Conservation (phyloP, 1,139 yeast genomes). For the Hyphopichia burtonii region DNA sequence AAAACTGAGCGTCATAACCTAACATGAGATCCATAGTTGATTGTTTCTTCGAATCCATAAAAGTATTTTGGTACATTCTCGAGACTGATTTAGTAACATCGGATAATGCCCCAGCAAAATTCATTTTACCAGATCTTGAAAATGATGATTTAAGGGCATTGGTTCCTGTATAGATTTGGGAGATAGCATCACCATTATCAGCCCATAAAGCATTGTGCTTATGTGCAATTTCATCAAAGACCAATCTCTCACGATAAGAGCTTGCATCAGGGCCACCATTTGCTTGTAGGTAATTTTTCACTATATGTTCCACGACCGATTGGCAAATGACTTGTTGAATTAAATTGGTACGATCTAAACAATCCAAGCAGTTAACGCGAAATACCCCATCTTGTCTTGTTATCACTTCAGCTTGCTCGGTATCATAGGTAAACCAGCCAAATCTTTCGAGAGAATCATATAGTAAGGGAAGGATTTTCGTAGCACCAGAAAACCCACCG, state of each 20-base stretch:
- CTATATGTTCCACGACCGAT: slow-evolving; percentile 60
- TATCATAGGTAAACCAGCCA: slow-evolving; percentile 74
- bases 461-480: slow-evolving; percentile 63
- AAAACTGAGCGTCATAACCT: slow-evolving; percentile 73
- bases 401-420: slow-evolving; percentile 46
- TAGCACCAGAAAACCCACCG: slow-evolving; percentile 85
- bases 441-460: slow-evolving; percentile 68
- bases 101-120: slow-evolving; percentile 90
- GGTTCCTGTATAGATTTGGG: slow-evolving; percentile 96
- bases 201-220: slow-evolving; percentile 92
- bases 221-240: slow-evolving; percentile 48
- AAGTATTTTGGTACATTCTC: slow-evolving; percentile 92
- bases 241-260: slow-evolving; percentile 19
- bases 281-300: slow-evolving; percentile 45
- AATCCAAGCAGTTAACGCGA: slow-evolving; percentile 90
- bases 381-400: slow-evolving; percentile 87
- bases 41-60: slow-evolving; percentile 89
- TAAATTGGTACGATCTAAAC: slow-evolving; percentile 91
- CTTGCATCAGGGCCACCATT: slow-evolving; percentile 13
- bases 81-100: slow-evolving; percentile 96
- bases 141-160: slow-evolving; percentile 93
- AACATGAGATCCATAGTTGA: slow-evolving; percentile 79
- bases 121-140: slow-evolving; percentile 93
- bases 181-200: slow-evolving; percentile 95
- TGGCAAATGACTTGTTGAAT: slow-evolving; percentile 80